A percentile compares a stretch with the other conserved stretches of the same genome.
Conservation (phyloP, 2,329 filamentous ascomycete species). For the Neurospora crassa region DNA sequence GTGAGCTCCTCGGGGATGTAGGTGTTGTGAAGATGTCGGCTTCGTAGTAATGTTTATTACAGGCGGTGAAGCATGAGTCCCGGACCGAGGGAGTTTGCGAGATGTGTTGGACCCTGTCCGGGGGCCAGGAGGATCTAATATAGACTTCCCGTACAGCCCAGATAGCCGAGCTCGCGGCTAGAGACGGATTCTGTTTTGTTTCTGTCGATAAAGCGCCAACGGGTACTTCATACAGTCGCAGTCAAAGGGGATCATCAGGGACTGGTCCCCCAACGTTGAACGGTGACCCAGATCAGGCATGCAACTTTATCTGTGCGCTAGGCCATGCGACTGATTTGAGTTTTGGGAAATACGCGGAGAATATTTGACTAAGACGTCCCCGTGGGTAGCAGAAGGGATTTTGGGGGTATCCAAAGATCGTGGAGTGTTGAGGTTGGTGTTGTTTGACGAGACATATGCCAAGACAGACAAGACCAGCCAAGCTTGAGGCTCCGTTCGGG, state of each 20-base stretch:
- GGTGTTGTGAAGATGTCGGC: not conserved
- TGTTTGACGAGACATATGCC: not conserved
- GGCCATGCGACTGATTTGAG: not conserved
- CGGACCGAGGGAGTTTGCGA: not conserved
- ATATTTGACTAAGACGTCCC: not conserved
- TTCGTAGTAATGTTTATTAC: not conserved
- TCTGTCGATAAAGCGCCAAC: not conserved
- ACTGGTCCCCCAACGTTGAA: not conserved
- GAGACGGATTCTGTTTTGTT: not conserved
- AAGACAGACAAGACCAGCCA: not conserved
- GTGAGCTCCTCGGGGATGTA: not conserved
- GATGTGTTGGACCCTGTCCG: not conserved
- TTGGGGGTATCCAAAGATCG: not conserved
- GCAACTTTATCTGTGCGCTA: not conserved
- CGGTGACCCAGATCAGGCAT: not conserved
- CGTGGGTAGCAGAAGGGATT: not conserved
- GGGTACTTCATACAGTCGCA: not conserved
- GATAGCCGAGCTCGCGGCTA: not conserved
- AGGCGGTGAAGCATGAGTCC: not conserved
- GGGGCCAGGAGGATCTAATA: not conserved
- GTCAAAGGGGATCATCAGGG: not conserved
- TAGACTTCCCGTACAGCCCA: not conserved
- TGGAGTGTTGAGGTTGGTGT: not conserved
- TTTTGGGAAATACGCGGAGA: not conserved
- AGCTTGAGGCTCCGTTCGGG: not conserved